Evolutionary conservation across 2,329 filamentous ascomycete species (phyloP).

Genomic region (Penicillium sp.): DNA sequence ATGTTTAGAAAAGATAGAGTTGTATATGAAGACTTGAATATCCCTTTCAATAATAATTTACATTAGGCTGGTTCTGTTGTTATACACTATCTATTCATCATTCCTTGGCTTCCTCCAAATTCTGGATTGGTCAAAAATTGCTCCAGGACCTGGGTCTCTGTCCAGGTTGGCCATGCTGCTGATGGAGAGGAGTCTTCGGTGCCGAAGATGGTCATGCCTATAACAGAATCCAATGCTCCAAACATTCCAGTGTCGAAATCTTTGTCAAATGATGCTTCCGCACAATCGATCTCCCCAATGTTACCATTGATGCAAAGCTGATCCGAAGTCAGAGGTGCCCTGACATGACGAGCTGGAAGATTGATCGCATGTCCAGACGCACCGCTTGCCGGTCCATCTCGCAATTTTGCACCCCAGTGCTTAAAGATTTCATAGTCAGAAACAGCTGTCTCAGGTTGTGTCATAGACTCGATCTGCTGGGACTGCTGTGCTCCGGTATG

Average conservation of each 20-base stretch:
- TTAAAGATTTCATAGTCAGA: constrained; percentile 21
- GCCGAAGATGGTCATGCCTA: constrained; percentile 17
- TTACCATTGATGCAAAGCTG: background rate
- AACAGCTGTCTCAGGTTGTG: background rate
- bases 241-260: constrained; percentile 7
- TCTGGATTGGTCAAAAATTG: constrained; percentile 17
- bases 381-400: background rate
- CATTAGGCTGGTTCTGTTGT: background rate
- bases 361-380: background rate
- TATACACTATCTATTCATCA: background rate
- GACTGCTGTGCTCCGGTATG: constrained; percentile 6
- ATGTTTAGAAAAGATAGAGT: background rate
- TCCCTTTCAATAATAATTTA: background rate
- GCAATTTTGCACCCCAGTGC: constrained; percentile 16
- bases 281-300: background rate
- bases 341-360: background rate
- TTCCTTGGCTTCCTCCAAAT: background rate
- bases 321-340: background rate
- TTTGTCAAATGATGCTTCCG: background rate
- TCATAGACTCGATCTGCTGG: background rate
- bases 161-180: constrained; percentile 15
- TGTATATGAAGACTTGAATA: background rate
- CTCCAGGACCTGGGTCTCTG: constrained; percentile 22
- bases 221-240: constrained; percentile 7
- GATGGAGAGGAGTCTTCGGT: constrained; percentile 9